Evolutionary conservation across 2,329 filamentous ascomycete species (phyloP).

Genomic region (Corynespora cassiicola): DNA sequence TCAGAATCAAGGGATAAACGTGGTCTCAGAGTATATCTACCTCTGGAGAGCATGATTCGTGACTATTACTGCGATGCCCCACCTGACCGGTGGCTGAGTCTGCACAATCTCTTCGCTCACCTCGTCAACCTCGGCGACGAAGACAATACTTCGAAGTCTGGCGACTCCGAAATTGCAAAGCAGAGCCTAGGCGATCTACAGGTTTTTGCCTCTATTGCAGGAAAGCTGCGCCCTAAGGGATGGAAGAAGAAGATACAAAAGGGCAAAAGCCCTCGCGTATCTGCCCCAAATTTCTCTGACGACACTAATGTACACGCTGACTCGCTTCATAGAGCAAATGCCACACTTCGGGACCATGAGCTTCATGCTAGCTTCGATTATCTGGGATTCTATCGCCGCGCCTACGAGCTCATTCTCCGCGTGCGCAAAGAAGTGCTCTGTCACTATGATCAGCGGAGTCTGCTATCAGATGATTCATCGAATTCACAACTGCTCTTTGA

Average conservation of each 20-base stretch:
- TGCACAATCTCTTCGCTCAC: slow-evolving; percentile 23
- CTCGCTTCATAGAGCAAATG: slow-evolving; percentile 10
- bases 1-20: slow-evolving; percentile 11
- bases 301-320: slow-evolving; percentile 5
- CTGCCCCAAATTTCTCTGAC: slow-evolving; percentile 11
- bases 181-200: slow-evolving; percentile 5
- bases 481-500: slow-evolving; percentile 13
- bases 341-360: slow-evolving; percentile 15
- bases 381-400: slow-evolving; percentile 23
- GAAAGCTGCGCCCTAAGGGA: slow-evolving; percentile 1
- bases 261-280: slow-evolving; percentile 3
- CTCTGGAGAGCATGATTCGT: slow-evolving; percentile 16
- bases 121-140: slow-evolving; percentile 4
- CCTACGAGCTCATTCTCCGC: slow-evolving; percentile 10
- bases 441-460: slow-evolving; percentile 7
- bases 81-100: slow-evolving; percentile 20
- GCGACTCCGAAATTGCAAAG: neutral
- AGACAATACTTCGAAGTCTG: neutral
- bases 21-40: slow-evolving; percentile 11
- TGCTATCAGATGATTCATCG: slow-evolving; percentile 7
- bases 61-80: slow-evolving; percentile 16
- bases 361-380: slow-evolving; percentile 27
- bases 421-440: slow-evolving; percentile 17
- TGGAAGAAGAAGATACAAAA: slow-evolving; percentile 10
- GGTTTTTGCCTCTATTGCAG: slow-evolving; percentile 9